Percentiles rank a stretch among this genome's conserved stretches.
Conservation (phyloP, 805 yeast genomes). For the Starmerella vitae region DNA sequence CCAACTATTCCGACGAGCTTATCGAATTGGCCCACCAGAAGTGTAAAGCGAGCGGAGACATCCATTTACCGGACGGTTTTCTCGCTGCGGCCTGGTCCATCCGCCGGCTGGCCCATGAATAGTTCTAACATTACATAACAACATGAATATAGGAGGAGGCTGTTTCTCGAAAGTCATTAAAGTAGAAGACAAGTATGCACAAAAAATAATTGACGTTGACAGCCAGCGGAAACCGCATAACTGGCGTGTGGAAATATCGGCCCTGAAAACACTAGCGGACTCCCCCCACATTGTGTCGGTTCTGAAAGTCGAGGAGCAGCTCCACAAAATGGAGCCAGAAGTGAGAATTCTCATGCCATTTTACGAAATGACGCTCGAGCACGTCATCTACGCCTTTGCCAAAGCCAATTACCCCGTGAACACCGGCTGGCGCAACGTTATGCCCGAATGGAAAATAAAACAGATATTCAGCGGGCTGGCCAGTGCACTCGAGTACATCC, state of each 20-base stretch:
- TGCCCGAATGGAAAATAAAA: slow-evolving; percentile 29
- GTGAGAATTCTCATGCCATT: slow-evolving; percentile 32
- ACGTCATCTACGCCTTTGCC: slow-evolving; percentile 27
- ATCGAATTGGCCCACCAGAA: no score
- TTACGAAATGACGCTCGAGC: slow-evolving; percentile 28
- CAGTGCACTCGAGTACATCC: slow-evolving; percentile 20
- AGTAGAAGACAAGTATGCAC: slow-evolving; percentile 28
- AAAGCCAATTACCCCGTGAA: slow-evolving; percentile 27
- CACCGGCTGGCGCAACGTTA: slow-evolving; percentile 27
- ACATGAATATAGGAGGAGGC: slow-evolving; percentile 36
- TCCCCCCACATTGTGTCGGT: slow-evolving; percentile 18
- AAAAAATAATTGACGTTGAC: slow-evolving; percentile 38
- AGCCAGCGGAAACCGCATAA: slow-evolving; percentile 43
- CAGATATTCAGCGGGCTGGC: slow-evolving; percentile 17
- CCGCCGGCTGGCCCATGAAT: no score
- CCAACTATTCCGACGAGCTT: no score
- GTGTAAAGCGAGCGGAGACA: no score
- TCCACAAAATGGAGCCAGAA: slow-evolving; percentile 17
- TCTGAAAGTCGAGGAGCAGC: slow-evolving; percentile 20
- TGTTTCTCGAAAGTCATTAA: slow-evolving; percentile 33
- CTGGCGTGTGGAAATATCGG: slow-evolving; percentile 34
- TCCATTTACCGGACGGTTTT: no score
- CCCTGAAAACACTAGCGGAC: slow-evolving; percentile 25
- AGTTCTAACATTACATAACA: no score
- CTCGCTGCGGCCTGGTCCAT: no score